Conservation (phyloP, 805 yeast genomes). For the Candida rishiriensis region DNA sequence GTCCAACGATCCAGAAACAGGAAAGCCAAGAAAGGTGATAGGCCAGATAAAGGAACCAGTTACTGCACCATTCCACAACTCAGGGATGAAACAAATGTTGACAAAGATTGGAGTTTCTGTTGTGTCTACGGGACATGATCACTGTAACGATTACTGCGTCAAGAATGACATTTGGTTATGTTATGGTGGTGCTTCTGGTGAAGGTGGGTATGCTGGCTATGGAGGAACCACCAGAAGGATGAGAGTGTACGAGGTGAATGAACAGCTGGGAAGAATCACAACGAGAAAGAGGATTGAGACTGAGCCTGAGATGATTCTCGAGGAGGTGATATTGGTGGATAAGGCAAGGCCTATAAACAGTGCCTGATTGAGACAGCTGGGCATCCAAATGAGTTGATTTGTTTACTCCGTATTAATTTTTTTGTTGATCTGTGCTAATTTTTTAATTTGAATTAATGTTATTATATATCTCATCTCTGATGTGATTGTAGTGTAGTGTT, state of each 20-base stretch:
- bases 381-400: too few relatives aligned
- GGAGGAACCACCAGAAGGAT: conserved; percentile 81
- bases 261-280: conserved; percentile 38
- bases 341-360: not conserved
- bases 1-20: conserved; percentile 21
- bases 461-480: too few relatives aligned
- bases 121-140: conserved; percentile 89
- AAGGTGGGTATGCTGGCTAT: conserved; percentile 95
- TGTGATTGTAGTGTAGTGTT: too few relatives aligned
- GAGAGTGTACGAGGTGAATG: conserved; percentile 65
- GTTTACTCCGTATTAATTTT: too few relatives aligned
- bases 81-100: conserved; percentile 59
- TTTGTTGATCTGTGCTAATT: too few relatives aligned
- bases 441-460: too few relatives aligned
- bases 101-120: conserved; percentile 68
- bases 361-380: too few relatives aligned
- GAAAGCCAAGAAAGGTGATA: conserved; percentile 31
- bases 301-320: conserved; percentile 35
- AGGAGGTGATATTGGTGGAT: conserved; percentile 1
- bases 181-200: conserved; percentile 91
- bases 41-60: conserved; percentile 71
- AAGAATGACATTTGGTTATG: conserved; percentile 72
- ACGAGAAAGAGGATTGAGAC: conserved; percentile 76
- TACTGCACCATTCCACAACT: conserved; percentile 71
- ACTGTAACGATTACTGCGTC: conserved; percentile 87